phyloP scores from a whole-genome alignment of 2,329 filamentous ascomycete genomes.

The Biscogniauxia sp. region DNA sequence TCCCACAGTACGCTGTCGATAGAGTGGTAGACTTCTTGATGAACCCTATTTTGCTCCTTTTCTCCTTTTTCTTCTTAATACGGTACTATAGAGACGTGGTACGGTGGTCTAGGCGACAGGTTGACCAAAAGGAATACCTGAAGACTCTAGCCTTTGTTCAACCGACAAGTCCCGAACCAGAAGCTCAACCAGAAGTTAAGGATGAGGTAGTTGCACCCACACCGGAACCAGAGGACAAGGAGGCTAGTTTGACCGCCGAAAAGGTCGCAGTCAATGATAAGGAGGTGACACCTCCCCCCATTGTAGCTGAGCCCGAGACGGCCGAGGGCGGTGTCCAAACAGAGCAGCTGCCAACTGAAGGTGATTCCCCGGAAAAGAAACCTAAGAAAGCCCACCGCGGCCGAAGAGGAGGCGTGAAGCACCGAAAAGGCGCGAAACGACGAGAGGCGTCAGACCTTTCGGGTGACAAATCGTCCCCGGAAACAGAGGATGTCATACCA shows the following conservation, averaged over 20 bases:
- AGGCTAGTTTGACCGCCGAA: not conserved
- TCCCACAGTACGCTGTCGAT: conserved; percentile 49
- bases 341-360: conserved; percentile 28
- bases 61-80: conserved; percentile 40
- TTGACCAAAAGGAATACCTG: conserved; percentile 28
- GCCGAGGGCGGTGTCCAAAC: conserved; percentile 9
- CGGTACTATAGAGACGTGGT: conserved; percentile 46
- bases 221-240: conserved; percentile 7
- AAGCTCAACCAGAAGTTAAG: not conserved
- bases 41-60: conserved; percentile 28
- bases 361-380: conserved; percentile 46
- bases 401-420: conserved; percentile 68
- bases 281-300: conserved; percentile 13
- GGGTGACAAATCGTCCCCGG: conserved; percentile 42
- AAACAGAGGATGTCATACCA: conserved; percentile 50
- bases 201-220: conserved; percentile 1
- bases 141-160: conserved; percentile 22
- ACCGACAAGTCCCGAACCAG: conserved; percentile 13
- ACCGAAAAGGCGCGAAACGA: conserved; percentile 57
- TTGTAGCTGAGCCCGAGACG: conserved; percentile 17
- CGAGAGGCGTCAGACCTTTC: conserved; percentile 51
- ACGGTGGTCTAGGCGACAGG: conserved; percentile 32
- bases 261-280: conserved; percentile 11
- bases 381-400: conserved; percentile 72
- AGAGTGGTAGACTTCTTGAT: conserved; percentile 52